Conservation (phyloP, 2,329 filamentous ascomycete species). For the Clonostachys rosea region DNA sequence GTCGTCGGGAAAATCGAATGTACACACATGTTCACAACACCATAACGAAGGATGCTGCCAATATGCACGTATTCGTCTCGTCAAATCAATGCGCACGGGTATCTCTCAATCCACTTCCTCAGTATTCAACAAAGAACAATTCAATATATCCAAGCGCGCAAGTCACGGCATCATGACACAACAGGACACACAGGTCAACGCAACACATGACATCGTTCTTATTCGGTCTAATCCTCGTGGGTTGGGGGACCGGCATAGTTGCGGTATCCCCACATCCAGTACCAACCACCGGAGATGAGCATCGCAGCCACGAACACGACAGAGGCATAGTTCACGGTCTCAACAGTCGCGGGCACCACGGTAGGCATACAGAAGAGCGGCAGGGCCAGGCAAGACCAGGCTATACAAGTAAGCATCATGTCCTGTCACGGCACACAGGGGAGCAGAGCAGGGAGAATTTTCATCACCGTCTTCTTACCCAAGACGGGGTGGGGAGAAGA, state of each 20-base stretch:
- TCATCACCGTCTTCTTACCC: not conserved
- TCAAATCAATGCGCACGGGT: no score
- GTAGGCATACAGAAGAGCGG: constrained; percentile 73
- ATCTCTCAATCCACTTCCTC: no score
- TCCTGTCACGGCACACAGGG: not conserved
- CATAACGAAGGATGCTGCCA: no score
- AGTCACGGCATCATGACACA: no score
- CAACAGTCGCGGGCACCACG: constrained; percentile 49
- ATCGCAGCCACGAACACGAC: constrained; percentile 69
- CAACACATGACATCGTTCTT: no score
- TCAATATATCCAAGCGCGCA: no score
- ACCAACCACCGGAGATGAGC: constrained; percentile 59
- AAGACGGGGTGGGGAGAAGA: not conserved
- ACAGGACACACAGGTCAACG: no score
- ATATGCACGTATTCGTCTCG: no score
- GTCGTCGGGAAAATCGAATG: no score
- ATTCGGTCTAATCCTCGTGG: not conserved
- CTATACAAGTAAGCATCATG: constrained; percentile 23
- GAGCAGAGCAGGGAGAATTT: not conserved
- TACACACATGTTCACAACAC: no score
- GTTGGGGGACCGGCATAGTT: constrained; percentile 63
- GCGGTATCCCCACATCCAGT: constrained; percentile 64
- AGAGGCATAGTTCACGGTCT: constrained; percentile 68
- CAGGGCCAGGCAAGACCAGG: constrained; percentile 64
- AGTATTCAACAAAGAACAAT: no score